Conservation (phyloP, 305 asterid species). For the Fraxinus dipetala region DNA sequence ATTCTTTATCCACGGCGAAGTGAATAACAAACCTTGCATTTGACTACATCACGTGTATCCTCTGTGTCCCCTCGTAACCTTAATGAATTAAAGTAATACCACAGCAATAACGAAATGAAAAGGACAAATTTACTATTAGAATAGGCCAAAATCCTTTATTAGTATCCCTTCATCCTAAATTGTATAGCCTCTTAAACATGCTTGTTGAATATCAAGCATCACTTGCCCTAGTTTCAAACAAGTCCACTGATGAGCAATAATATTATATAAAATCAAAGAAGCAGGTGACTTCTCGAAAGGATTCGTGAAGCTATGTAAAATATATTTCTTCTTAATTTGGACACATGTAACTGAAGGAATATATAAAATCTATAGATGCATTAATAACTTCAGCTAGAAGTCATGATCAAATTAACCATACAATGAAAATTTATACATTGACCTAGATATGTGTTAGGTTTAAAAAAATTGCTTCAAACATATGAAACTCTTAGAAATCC, state of each 20-base stretch:
- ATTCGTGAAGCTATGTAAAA: background rate
- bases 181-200: conserved; percentile 6
- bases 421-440: conserved; percentile 3
- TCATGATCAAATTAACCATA: background rate
- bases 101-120: background rate
- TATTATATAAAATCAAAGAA: background rate
- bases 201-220: conserved; percentile 8
- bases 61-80: background rate
- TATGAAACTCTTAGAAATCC: background rate
- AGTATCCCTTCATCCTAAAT: background rate
- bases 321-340: conserved; percentile 1
- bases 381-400: background rate
- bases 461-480: background rate
- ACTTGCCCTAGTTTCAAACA: background rate
- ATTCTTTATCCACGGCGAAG: background rate
- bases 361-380: background rate
- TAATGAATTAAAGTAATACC: background rate
- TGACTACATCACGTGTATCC: background rate
- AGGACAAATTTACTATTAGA: conserved; percentile 4
- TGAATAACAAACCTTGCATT: background rate
- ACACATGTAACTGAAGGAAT: conserved; percentile 4
- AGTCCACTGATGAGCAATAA: background rate
- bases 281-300: background rate
- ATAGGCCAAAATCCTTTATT: background rate
- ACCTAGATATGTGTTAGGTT: background rate